Evolutionary conservation across 371 early-diverging fungal genomes (phyloP).

Genomic region (Lichtheimia corymbifera): DNA sequence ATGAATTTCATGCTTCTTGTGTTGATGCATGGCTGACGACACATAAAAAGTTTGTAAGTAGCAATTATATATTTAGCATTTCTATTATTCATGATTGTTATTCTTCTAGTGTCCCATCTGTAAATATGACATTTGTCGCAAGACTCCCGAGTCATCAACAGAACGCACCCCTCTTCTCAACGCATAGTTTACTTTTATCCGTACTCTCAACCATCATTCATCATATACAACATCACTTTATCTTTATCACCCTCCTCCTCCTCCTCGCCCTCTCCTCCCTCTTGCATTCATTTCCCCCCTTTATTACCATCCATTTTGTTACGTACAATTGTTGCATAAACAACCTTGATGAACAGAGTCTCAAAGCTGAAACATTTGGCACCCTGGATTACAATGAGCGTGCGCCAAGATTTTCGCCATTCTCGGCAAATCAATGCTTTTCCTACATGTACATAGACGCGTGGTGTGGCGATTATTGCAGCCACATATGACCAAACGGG

Average conservation of each 20-base stretch:
- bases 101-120: slow-evolving; percentile 42
- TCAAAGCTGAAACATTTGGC: no score
- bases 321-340: background rate
- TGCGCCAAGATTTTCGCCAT: no score
- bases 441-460: no score
- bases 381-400: no score
- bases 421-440: no score
- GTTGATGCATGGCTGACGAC: slow-evolving; percentile 89
- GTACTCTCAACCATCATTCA: background rate
- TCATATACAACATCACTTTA: background rate
- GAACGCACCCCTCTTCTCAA: slow-evolving; percentile 45
- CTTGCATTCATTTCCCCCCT: background rate
- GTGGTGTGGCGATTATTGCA: no score
- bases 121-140: slow-evolving; percentile 49
- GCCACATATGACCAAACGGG: no score
- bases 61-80: background rate
- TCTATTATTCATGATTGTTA: slow-evolving; percentile 3
- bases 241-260: background rate
- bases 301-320: background rate
- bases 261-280: background rate
- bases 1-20: slow-evolving; percentile 92
- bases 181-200: slow-evolving; percentile 19
- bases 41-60: slow-evolving; percentile 76
- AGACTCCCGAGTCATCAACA: slow-evolving; percentile 22
- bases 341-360: no score